Evolutionary conservation across 768 basidiomycete genomes (phyloP), one percentile per base, ranked within the genome.

Genomic region (Chlorophyllum brunneum): DNA sequence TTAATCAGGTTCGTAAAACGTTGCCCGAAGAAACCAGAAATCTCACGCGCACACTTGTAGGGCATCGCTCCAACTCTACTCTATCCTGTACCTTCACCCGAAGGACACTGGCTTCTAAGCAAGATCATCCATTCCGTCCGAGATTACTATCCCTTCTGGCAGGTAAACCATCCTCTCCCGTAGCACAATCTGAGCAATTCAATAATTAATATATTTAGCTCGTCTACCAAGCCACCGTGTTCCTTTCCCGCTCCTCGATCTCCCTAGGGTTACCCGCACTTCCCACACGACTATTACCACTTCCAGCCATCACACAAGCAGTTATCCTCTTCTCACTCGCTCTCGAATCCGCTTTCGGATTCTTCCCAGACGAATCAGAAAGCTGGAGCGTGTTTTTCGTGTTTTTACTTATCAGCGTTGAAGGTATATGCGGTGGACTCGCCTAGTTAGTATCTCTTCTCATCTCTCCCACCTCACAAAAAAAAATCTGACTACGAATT

Each of bases 61-160:
- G 95, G 95, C 27, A 82, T 98, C 6, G 78, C 92, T 15, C 95
- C 95, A 0, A 95, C 93, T 0, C 72, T 98, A 15, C 65, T 98
- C 4, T 98, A 95, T 64, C 85, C 92, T 4, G 78, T 95, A 9
- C 94, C 95, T 0, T 75, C 79, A 0, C 63, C 74, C 1, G 78
- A 81, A 5, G 69, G 71, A 4, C 74, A 85, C 55, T 77, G 81
- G 49, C 44, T 92, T 10, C 74, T 95, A 44, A 81, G 84, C 62
- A 81, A 77, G 62, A 77, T 98, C 54, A 90, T 98, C 51, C 83
- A 89, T 60, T 84, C 82, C 1, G 76, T 93, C 16, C 78, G 92
- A 31, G 95, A 98, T 63, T 98, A 94, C 65, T 98, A 98, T 68
- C 94, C 94, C 1, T 78, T 95, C 34, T 97, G 93, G 90, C 91